Conservation (phyloP, 108 stramenopile species). For the Cyclotella baltica region DNA sequence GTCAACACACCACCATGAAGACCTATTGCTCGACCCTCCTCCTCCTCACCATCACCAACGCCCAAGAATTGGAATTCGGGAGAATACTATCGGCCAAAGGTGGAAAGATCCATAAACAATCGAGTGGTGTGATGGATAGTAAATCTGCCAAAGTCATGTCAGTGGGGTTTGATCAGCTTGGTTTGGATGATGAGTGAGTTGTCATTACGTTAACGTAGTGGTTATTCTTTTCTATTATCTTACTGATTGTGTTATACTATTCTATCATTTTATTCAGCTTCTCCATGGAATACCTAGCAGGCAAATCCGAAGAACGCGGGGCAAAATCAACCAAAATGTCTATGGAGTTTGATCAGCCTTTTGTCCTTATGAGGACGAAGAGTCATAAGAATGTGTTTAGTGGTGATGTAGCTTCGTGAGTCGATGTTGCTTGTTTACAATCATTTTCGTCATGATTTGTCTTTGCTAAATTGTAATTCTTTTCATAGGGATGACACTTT, state of each 20-base stretch:
- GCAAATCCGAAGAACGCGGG: background rate
- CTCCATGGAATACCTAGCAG: background rate
- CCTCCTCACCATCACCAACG: background rate
- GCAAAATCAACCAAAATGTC: background rate
- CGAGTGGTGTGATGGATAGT: background rate
- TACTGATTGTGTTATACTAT: too few relatives aligned
- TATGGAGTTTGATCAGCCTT: slow-evolving; percentile 1
- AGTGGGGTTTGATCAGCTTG: background rate
- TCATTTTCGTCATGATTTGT: background rate
- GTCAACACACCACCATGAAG: slow-evolving; percentile 5
- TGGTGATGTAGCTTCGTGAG: background rate
- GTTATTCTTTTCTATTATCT: too few relatives aligned
- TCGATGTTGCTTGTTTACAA: background rate
- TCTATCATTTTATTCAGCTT: background rate
- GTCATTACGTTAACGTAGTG: too few relatives aligned
- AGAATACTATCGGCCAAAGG: background rate
- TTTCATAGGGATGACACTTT: background rate
- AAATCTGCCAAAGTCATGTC: background rate
- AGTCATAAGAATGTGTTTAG: background rate
- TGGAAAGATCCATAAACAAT: background rate
- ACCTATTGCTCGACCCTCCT: slow-evolving; percentile 2
- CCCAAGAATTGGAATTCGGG: background rate
- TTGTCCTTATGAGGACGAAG: background rate
- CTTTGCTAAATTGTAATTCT: background rate
- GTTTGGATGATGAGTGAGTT: background rate